Conservation (phyloP, 1,284 basidiomycete genomes). For the Cystobasidiaceae sp. region DNA sequence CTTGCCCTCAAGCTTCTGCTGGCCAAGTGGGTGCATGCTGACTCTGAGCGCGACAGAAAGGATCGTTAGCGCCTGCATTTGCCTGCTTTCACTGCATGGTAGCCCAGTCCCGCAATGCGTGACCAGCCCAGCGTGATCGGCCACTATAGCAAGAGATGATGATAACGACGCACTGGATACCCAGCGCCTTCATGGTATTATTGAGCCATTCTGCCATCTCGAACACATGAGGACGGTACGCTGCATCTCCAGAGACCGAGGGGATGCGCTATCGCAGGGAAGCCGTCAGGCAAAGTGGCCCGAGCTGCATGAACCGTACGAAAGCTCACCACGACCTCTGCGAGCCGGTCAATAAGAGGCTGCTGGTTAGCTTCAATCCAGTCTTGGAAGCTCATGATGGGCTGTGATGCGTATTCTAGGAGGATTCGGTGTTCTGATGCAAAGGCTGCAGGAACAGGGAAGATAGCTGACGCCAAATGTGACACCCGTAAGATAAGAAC, state of each 20-base stretch:
- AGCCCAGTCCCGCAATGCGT: background rate
- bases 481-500: no score
- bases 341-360: conserved; percentile 58
- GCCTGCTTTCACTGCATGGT: no score
- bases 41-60: background rate
- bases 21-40: conserved; percentile 62
- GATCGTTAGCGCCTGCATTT: background rate
- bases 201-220: conserved; percentile 78
- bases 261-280: conserved; percentile 57
- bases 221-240: conserved; percentile 46
- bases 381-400: conserved; percentile 9
- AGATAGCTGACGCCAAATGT: no score
- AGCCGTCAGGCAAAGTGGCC: no score
- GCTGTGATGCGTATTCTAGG: background rate
- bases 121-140: no score
- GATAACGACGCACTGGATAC: conserved; percentile 53
- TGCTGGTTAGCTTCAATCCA: conserved; percentile 68
- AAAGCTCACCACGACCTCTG: conserved; percentile 18
- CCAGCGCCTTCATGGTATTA: conserved; percentile 63
- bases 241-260: conserved; percentile 46
- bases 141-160: no score
- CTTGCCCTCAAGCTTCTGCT: conserved; percentile 73
- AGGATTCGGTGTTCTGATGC: no score
- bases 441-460: no score
- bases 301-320: background rate